Evolutionary conservation across 2,329 filamentous ascomycete species (phyloP).

Genomic region (Aspergillus alliaceus): DNA sequence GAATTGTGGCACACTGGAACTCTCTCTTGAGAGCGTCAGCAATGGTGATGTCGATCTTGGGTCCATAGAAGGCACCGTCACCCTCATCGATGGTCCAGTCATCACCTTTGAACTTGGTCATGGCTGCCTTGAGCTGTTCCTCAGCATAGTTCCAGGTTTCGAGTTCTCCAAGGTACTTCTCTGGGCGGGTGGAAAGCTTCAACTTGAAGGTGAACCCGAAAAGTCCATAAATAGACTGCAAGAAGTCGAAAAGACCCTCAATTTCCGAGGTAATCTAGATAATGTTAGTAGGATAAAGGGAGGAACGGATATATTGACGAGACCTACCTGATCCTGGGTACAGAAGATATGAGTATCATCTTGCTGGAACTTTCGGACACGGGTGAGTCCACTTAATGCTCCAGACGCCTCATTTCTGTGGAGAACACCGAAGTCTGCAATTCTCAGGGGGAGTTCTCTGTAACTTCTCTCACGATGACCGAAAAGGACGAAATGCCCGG

Average conservation of each 20-base stretch:
- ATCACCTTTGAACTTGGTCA: slow-evolving; percentile 73
- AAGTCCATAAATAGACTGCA: slow-evolving; percentile 75
- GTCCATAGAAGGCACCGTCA: slow-evolving; percentile 96
- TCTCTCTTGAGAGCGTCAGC: slow-evolving; percentile 82
- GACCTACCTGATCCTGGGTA: slow-evolving; percentile 66
- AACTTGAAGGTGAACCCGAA: slow-evolving; percentile 90
- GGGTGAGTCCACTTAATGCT: slow-evolving; percentile 83
- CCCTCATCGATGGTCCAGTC: slow-evolving; percentile 91
- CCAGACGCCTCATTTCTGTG: slow-evolving; percentile 96
- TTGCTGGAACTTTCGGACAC: slow-evolving; percentile 91
- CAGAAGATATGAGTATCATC: slow-evolving; percentile 98
- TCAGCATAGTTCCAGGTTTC: slow-evolving; percentile 90
- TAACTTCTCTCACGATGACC: slow-evolving; percentile 81
- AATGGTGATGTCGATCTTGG: slow-evolving; percentile 97
- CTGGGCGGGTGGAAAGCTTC: slow-evolving; percentile 86
- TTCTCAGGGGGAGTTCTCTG: slow-evolving; percentile 82
- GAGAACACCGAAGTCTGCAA: slow-evolving; percentile 93
- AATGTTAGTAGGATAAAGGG: slow-evolving; percentile 9
- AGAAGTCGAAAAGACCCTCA: slow-evolving; percentile 81
- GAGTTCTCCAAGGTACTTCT: slow-evolving; percentile 84
- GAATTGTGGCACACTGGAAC: slow-evolving; percentile 89
- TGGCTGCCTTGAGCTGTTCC: slow-evolving; percentile 71
- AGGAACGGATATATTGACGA: neutral
- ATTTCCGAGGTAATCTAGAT: slow-evolving; percentile 68
- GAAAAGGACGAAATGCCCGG: slow-evolving; percentile 88